Percentiles rank a stretch among this genome's conserved stretches.
Conservation (phyloP, 106 monocot species). For the Xerophyta viscosa region DNA sequence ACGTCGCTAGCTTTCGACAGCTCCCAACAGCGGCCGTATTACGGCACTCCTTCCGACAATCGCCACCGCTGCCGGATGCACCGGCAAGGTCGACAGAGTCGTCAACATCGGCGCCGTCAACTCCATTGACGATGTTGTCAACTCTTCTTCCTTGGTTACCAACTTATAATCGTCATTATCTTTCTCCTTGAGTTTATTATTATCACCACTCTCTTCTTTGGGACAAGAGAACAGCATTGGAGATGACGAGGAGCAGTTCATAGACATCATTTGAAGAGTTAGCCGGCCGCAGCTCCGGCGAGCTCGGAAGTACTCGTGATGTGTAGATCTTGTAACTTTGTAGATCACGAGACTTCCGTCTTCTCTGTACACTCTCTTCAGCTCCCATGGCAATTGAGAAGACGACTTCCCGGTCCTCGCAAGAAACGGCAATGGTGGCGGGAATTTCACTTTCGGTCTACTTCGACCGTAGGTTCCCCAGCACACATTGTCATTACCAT, state of each 20-base stretch:
- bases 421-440: constrained; percentile 25
- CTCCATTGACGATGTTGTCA: too few relatives aligned
- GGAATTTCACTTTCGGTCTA: not conserved
- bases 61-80: too few relatives aligned
- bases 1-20: too few relatives aligned
- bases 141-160: too few relatives aligned
- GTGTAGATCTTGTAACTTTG: constrained; percentile 8
- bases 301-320: constrained; percentile 30
- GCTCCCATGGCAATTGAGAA: constrained; percentile 18
- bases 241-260: not conserved
- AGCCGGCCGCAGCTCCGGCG: constrained; percentile 27
- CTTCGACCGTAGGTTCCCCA: constrained; percentile 16
- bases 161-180: too few relatives aligned
- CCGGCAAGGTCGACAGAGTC: too few relatives aligned
- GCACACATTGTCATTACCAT: constrained; percentile 10
- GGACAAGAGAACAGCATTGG: too few relatives aligned
- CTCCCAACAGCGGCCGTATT: too few relatives aligned
- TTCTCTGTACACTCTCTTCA: constrained; percentile 23
- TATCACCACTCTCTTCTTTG: not conserved
- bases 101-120: too few relatives aligned
- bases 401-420: constrained; percentile 16
- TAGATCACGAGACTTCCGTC: constrained; percentile 49
- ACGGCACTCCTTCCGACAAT: too few relatives aligned
- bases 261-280: constrained; percentile 21
- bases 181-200: too few relatives aligned